Evolutionary conservation across 2,329 filamentous ascomycete genomes (phyloP).

Genomic region (Talaromyces sp.): DNA sequence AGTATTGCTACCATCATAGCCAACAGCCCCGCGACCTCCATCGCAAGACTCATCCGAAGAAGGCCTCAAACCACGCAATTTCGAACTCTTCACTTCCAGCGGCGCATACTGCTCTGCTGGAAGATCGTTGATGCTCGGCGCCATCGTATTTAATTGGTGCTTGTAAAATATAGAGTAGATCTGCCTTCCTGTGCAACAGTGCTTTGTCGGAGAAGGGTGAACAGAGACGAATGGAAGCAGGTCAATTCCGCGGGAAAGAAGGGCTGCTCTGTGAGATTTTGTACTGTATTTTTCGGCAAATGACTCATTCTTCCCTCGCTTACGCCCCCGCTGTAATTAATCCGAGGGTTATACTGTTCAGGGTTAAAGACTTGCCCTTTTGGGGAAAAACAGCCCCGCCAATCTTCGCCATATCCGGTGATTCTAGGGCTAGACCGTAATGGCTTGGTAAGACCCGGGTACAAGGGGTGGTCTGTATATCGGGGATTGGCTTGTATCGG

Average conservation of each 20-base stretch:
- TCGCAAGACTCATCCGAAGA: not conserved
- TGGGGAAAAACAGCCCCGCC: not conserved
- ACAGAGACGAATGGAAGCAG: conserved; percentile 10
- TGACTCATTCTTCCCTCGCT: conserved; percentile 7
- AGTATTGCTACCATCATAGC: not conserved
- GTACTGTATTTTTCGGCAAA: conserved; percentile 13
- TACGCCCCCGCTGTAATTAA: not conserved
- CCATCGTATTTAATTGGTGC: conserved; percentile 4
- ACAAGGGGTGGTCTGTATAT: not conserved
- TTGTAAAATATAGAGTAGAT: not conserved
- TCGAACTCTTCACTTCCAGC: not conserved
- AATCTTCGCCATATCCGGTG: not conserved
- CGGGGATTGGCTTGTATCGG: not conserved
- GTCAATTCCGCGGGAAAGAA: conserved; percentile 13
- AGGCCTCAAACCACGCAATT: conserved; percentile 5
- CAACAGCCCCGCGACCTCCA: not conserved
- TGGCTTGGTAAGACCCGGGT: not conserved
- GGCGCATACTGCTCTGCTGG: not conserved
- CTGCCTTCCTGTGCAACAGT: not conserved
- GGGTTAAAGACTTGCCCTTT: not conserved
- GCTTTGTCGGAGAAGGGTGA: conserved; percentile 7
- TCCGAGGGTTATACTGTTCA: not conserved
- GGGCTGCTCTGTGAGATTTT: conserved; percentile 5
- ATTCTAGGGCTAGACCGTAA: not conserved
- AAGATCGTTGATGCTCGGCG: conserved; percentile 9